Base-by-base conservation (phyloP, 805 yeast species). In the Grigorovia jiainica region DNA sequence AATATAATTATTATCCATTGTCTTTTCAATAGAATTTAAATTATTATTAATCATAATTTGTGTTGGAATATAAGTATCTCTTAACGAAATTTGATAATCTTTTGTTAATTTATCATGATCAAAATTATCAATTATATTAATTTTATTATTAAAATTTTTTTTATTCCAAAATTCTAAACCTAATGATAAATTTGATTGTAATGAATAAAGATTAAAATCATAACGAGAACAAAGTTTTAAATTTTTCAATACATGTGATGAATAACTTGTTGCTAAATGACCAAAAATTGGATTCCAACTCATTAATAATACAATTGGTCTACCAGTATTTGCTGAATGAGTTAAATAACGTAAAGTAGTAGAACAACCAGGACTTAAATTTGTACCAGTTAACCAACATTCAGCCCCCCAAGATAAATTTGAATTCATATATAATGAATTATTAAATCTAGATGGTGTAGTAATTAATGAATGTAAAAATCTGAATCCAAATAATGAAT, bases 201-300 rank as follows among this genome's bases (percentile, higher is more conserved):
- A 89, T 0, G 97, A 90, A 57, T 85, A 90, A 41, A 87, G 65
- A 56, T 92, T 92, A 61, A 92, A 90, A 54, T 86, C 95, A 55
- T 87, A 89, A 44, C 82, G 74, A 5, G 95, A 83, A 37, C 87
- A 77, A 42, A 90, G 79, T 0, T 95, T 81, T 1, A 90, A 76
- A 24, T 75, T 72, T 2, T 78, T 71, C 5, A 85, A 76, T 0
- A 96, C 84, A 53, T 81, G 79, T 27, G 87, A 86, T 1, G 95
- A 77, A 57, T 89, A 92, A 0, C 95, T 82, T 1, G 95, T 80
- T 3, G 95, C 80, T 2, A 92, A 63, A 49, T 87, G 89, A 2
- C 98, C 98, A 57, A 90, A 67, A 13, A 92, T 67, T 1, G 98
- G 98, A 58, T 92, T 92, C 44, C 82, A 71, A 0, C 95, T 80